Base-by-base conservation (phyloP, 106 monocot species). In the Platanthera guangdongensis region DNA sequence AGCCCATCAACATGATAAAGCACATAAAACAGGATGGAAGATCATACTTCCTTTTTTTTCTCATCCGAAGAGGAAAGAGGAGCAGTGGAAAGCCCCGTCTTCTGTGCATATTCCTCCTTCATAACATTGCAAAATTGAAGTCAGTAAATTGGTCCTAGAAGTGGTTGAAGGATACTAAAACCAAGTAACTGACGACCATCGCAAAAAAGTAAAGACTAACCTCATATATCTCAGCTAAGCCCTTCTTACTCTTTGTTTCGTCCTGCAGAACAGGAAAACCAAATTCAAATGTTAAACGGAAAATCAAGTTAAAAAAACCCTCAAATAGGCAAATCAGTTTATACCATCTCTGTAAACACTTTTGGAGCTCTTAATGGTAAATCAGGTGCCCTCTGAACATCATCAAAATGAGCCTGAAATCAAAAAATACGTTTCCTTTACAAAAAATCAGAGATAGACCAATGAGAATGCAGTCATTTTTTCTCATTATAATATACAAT, bases 141-240 rank as follows among this genome's bases (percentile, higher is more conserved):
- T 51, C 49, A 72, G 51, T 21, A 72, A 50, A 72, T 8, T 7
- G 47, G 4, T 21, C 51, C 7, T 9, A 72, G 51, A 51, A 7
- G 47, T 5, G 9, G 10, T 11, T 50, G 22, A 72, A 72, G 9
- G 10, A 21, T 50, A 72, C 22, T 5, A 72, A 50, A 67, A 52
- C 47, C 28, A 46, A 68, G 22, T 47, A 59, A 67, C 25, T 25
- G 11, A 28, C n/a, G 51, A 69, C 4, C 10, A 47, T 77, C 50
- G 15, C 5, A 25, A 50, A 73, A 76, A 50, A 68, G 18, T 60
- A 21, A 19, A 60, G 59, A 60, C 0, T 30, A 65, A 94, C 97
- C 97, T 99, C 94, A 72, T 99, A 99, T 50, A 99, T 80, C 85
- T 99, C 94, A 81, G 92, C 99, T 64, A 94, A 90, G 0, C 94